Conservation (phyloP, 1,284 basidiomycete genomes). For the Ustilago cynodontis region DNA sequence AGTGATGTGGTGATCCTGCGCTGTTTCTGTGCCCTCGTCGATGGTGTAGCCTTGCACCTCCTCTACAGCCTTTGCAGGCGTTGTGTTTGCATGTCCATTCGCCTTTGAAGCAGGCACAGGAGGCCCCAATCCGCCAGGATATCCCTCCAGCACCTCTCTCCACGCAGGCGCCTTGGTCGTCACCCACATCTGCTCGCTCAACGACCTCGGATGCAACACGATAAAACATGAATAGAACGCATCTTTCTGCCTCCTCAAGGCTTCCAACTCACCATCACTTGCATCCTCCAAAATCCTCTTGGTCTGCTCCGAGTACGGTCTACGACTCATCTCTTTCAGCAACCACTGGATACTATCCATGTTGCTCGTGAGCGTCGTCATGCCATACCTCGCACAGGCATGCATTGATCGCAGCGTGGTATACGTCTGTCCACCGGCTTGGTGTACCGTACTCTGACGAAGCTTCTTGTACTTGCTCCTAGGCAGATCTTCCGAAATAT, state of each 20-base stretch:
- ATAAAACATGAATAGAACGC: constrained; percentile 29
- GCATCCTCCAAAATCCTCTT: constrained; percentile 8
- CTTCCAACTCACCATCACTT: constrained; percentile 6
- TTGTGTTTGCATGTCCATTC: neutral
- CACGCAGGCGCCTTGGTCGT: constrained; percentile 34
- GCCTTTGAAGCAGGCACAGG: neutral
- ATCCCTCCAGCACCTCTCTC: constrained; percentile 42
- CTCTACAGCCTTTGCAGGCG: neutral
- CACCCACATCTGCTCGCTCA: constrained; percentile 57
- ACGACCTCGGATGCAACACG: constrained; percentile 51
- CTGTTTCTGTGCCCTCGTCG: constrained; percentile 5
- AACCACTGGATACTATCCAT: constrained; percentile 59
- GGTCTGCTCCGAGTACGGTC: constrained; percentile 25
- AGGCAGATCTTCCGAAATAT: constrained; percentile 36
- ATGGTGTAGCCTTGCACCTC: constrained; percentile 30
- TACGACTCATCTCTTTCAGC: constrained; percentile 44
- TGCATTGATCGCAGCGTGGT: constrained; percentile 33
- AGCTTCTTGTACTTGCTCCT: constrained; percentile 46
- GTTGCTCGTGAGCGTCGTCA: constrained; percentile 58
- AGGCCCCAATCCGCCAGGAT: constrained; percentile 20
- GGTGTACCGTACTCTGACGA: constrained; percentile 30
- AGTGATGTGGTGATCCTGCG: constrained; percentile 10
- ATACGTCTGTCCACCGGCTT: constrained; percentile 41
- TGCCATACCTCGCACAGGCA: constrained; percentile 37
- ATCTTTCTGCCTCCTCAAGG: constrained; percentile 2